Percentiles rank a stretch among this genome's conserved stretches.
phyloP scores from a whole-genome alignment of 768 basidiomycete species.

The Lactarius tabidus region DNA sequence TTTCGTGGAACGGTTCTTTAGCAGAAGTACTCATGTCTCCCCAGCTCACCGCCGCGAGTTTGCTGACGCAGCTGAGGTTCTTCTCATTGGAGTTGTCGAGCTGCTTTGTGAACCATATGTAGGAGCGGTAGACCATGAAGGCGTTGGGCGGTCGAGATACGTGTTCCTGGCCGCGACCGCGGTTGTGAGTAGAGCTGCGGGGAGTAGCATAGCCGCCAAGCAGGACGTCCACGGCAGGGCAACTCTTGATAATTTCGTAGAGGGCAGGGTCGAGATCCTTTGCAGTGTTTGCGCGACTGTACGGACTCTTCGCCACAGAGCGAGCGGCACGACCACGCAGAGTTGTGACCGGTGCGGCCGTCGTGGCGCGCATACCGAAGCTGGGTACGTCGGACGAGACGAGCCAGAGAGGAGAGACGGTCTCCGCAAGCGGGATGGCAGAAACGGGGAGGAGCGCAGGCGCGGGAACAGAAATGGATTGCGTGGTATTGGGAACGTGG shows the following conservation, averaged over 20 bases:
- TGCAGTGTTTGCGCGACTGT: conserved; percentile 7
- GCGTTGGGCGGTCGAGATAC: conserved; percentile 80
- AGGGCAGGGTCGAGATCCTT: conserved; percentile 1
- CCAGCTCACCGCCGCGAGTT: conserved; percentile 70
- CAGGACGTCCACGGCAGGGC: conserved; percentile 22
- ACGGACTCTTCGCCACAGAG: background rate
- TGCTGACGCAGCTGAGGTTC: conserved; percentile 70
- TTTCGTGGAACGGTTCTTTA: conserved; percentile 42
- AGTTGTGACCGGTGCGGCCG: background rate
- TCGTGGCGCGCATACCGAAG: background rate
- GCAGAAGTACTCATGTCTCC: conserved; percentile 46
- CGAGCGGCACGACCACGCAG: conserved; percentile 7
- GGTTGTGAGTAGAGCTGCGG: conserved; percentile 39
- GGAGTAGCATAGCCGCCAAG: conserved; percentile 29
- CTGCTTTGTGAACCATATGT: conserved; percentile 51
- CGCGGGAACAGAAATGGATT: conserved; percentile 9
- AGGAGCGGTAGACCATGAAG: conserved; percentile 79
- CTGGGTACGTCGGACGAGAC: background rate
- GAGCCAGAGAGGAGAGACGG: background rate
- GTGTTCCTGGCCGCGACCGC: conserved; percentile 43
- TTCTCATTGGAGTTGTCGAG: conserved; percentile 44
- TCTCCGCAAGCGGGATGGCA: background rate
- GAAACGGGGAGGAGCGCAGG: background rate
- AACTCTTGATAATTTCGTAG: conserved; percentile 16
- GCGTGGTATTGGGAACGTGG: conserved; percentile 16